phyloP scores from a whole-genome alignment of 805 yeast genomes.

The Cyberlindnera lachancei region DNA sequence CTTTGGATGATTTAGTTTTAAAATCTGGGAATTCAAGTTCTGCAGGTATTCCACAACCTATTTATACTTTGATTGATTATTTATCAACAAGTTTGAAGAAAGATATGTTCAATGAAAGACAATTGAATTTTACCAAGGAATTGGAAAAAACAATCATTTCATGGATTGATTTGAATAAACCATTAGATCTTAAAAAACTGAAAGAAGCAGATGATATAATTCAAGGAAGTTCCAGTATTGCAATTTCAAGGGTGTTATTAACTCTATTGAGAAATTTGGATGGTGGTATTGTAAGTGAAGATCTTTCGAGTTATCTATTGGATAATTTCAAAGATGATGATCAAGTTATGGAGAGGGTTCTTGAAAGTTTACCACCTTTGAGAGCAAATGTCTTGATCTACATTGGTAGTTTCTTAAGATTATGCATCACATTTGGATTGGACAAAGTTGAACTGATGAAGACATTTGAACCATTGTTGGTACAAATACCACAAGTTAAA shows the following conservation, averaged over 20 bases:
- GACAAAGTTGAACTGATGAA: conserved; percentile 14
- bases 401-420: conserved; percentile 30
- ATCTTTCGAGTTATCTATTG: conserved; percentile 21
- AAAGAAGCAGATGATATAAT: conserved; percentile 11
- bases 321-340: conserved; percentile 19
- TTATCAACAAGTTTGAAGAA: conserved; percentile 19
- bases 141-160: conserved; percentile 16
- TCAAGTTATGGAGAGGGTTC: conserved; percentile 25
- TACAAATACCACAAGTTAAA: conserved; percentile 25
- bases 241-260: conserved; percentile 23
- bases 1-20: conserved; percentile 23
- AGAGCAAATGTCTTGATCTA: conserved; percentile 36
- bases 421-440: conserved; percentile 22
- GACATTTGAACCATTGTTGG: conserved; percentile 25
- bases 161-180: conserved; percentile 18
- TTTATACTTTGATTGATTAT: conserved; percentile 24
- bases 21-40: too few relatives aligned
- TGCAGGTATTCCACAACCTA: conserved; percentile 26
- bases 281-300: conserved; percentile 34
- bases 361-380: conserved; percentile 33
- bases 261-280: conserved; percentile 27
- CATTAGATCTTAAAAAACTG: conserved; percentile 11
- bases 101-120: conserved; percentile 22
- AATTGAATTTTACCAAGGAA: conserved; percentile 15
- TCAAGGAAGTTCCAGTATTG: conserved; percentile 17